Conservation (phyloP, 805 yeast genomes). For the Candida berthetii region DNA sequence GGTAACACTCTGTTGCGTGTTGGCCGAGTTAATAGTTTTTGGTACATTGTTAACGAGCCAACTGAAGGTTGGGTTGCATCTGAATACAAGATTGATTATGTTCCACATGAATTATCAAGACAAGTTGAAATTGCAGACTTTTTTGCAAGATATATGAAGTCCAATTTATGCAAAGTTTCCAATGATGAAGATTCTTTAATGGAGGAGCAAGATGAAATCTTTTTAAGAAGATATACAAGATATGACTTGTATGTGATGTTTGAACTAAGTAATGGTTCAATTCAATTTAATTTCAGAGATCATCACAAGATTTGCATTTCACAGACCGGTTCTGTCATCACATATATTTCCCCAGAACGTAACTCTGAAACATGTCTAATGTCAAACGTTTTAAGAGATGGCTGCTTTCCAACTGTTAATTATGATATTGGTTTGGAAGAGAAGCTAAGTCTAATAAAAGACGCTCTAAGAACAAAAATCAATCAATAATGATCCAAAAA, state of each 20-base stretch:
- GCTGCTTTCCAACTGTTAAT: slow-evolving; percentile 38
- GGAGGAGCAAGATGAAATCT: slow-evolving; percentile 56
- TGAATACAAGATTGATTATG: slow-evolving; percentile 33
- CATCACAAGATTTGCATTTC: slow-evolving; percentile 85
- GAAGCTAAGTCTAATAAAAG: slow-evolving; percentile 54
- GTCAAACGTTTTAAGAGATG: slow-evolving; percentile 38
- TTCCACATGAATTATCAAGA: slow-evolving; percentile 48
- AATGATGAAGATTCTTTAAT: slow-evolving; percentile 42
- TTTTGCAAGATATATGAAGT: slow-evolving; percentile 88
- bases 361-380: slow-evolving; percentile 62
- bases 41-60: slow-evolving; percentile 49
- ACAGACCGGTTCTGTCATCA: slow-evolving; percentile 66
- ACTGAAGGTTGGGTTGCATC: slow-evolving; percentile 49
- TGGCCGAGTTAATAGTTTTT: slow-evolving; percentile 55
- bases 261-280: slow-evolving; percentile 85
- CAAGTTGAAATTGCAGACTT: slow-evolving; percentile 83
- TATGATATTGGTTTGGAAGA: slow-evolving; percentile 37
- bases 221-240: slow-evolving; percentile 78
- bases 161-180: slow-evolving; percentile 77
- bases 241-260: slow-evolving; percentile 81
- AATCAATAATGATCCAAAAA: slow-evolving; percentile 6
- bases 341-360: slow-evolving; percentile 76
- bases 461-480: slow-evolving; percentile 44
- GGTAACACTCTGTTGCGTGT: slow-evolving; percentile 75
- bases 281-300: slow-evolving; percentile 93